These are phyloP conservation scores for Lagenaria siceraria DNA, from an alignment of 306 rosid genomes.

Conservation along the genomic window DNA sequence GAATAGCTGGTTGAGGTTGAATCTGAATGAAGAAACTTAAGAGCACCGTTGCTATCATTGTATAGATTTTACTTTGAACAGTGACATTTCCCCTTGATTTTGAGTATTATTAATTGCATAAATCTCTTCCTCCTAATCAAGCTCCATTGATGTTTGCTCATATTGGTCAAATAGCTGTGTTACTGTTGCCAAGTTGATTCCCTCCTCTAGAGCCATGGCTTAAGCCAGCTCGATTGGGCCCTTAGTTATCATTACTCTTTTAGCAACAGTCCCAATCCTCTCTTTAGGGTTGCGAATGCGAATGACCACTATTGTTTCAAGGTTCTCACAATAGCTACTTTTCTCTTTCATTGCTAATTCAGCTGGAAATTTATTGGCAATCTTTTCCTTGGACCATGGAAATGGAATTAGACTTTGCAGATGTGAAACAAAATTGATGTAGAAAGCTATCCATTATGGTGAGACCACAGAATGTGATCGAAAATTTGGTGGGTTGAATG, in stretches of 20 bases:
- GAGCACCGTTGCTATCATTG: too few species aligned
- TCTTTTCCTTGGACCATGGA: too few species aligned
- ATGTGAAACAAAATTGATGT: not conserved
- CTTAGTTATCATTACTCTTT: not conserved
- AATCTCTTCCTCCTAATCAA: not conserved
- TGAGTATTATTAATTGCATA: not conserved
- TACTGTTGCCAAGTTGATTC: not conserved
- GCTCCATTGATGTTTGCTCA: not conserved
- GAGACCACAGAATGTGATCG: not conserved
- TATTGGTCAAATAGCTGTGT: not conserved
- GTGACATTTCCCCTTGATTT: not conserved
- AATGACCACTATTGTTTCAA: too few species aligned
- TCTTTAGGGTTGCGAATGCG: too few species aligned
- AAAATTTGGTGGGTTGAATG: too few species aligned
- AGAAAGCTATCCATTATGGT: not conserved
- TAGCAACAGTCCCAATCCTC: too few species aligned
- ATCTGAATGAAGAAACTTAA: too few species aligned
- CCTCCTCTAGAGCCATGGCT: not conserved
- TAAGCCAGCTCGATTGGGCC: not conserved
- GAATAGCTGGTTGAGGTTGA: not conserved
- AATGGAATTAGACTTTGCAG: not conserved
- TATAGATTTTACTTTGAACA: too few species aligned
- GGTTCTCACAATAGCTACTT: not conserved
- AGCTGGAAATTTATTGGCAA: not conserved
- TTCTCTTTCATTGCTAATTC: not conserved